Conservation (phyloP, 495 filamentous ascomycete species). For the Podospora pseudopauciseta region DNA sequence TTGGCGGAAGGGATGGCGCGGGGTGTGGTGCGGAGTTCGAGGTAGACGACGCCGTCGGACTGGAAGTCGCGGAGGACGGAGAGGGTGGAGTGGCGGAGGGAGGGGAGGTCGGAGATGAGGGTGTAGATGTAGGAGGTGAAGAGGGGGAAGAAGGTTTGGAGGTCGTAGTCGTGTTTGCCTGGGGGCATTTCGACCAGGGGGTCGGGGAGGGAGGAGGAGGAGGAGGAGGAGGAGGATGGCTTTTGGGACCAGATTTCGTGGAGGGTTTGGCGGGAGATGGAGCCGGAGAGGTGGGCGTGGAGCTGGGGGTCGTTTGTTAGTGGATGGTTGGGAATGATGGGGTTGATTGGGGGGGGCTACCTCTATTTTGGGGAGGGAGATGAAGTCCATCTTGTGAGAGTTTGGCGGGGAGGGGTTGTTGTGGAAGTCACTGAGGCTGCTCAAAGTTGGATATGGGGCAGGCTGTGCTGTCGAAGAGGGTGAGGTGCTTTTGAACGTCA, state of each 20-base stretch:
- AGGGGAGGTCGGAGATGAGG: constrained; percentile 57
- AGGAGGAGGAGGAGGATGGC: constrained; percentile 43
- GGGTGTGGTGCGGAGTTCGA: constrained; percentile 80
- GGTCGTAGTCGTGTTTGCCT: constrained; percentile 65
- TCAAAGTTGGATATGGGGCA: too few relatives aligned
- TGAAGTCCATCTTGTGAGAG: constrained; percentile 33
- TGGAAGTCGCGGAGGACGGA: constrained; percentile 69
- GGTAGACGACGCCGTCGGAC: constrained; percentile 69
- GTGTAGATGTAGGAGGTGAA: constrained; percentile 77
- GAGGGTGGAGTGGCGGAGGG: constrained; percentile 59
- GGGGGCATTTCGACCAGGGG: constrained; percentile 64
- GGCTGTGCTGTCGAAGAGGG: too few relatives aligned
- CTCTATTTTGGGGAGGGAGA: constrained; percentile 48
- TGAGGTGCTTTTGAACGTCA: too few relatives aligned
- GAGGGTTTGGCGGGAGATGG: constrained; percentile 69
- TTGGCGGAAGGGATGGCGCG: constrained; percentile 51
- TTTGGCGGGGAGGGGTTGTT: background rate
- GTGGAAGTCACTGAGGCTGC: too few relatives aligned
- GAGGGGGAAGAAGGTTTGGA: constrained; percentile 75
- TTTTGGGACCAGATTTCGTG: constrained; percentile 71
- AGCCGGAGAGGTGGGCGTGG: constrained; percentile 80
- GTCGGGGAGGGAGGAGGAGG: constrained; percentile 59
- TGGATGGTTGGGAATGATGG: background rate
- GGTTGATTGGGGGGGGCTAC: constrained; percentile 22
- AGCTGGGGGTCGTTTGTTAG: constrained; percentile 46